Percentiles rank a stretch among this genome's conserved stretches.
phyloP scores from a whole-genome alignment of 2,329 filamentous ascomycete species.

The Epichloe hybrida region DNA sequence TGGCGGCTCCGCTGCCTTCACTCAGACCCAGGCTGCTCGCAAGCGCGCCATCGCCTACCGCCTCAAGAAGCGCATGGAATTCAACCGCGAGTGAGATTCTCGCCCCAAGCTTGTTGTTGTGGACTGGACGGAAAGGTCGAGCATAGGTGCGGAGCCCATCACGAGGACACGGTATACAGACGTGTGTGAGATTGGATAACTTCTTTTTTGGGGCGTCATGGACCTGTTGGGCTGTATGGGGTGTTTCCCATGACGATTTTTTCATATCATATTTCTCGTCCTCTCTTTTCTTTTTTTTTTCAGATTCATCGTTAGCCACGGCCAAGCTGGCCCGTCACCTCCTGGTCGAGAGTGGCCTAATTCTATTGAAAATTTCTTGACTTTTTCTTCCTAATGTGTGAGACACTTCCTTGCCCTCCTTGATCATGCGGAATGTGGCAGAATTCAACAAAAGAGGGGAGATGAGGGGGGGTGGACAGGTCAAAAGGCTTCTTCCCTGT shows the following conservation, averaged over 20 bases:
- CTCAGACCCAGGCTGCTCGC: conserved; percentile 40
- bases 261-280: neutral
- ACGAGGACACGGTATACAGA: neutral
- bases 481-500: no score
- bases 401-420: no score
- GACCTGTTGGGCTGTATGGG: neutral
- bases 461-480: no score
- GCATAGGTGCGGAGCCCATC: neutral
- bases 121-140: neutral
- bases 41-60: conserved; percentile 49
- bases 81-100: conserved; percentile 10
- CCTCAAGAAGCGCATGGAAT: conserved; percentile 24
- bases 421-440: no score
- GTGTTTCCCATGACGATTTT: neutral
- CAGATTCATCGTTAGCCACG: neutral
- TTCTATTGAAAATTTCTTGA: no score
- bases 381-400: no score
- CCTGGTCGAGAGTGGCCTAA: neutral
- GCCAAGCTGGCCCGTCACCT: neutral
- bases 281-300: neutral
- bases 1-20: conserved; percentile 53
- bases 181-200: neutral
- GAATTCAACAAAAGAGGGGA: no score
- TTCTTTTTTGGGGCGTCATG: neutral
- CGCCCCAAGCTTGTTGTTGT: neutral